Evolutionary conservation across 495 filamentous ascomycete genomes (phyloP), one percentile per base, ranked within the genome.

Genomic region (Diplogelasinospora grovesii): DNA sequence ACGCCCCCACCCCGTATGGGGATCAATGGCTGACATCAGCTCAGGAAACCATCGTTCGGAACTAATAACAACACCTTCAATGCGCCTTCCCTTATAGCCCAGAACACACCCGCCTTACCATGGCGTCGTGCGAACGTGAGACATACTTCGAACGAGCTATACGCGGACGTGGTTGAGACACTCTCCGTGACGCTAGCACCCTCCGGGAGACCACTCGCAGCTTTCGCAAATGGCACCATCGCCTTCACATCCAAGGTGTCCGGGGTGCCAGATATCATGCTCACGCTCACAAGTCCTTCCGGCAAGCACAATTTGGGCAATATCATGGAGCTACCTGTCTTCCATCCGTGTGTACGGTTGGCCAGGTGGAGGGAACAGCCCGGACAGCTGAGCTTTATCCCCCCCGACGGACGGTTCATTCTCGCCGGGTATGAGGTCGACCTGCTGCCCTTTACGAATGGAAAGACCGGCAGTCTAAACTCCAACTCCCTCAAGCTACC

Each of bases 71-170:
- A 39, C 24, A 52, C 39, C 16, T 35, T 53, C 3, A 52, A 22
- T 41, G 31, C 54, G 8, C 45, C 64, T 9, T 63, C 66, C 13
- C 48, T 65, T 2, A 43, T 61, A 22, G 43, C 67, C 24, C 57
- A 65, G 22, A 66, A 59, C 49, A 61, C 64, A 1, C 64, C 70
- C 0, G 69, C 74, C 9, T 46, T 78, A 37, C 89, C 89, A 5
- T 99, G 92, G 92, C 78, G 92, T 32, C 75, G 88, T 22, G 75
- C 88, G 24, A 93, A 92, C 53, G 92, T 99, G 40, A 79, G 88
- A 7, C 93, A 99, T 60, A 97, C 89, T 5, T 90, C 84, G 34
- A 97, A 96, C 63, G 90, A 97, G 61, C 76, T 99, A 23, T 97
- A 99, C 60, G 92, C 95, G 27, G 92, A 99, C 60, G 75, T 99